phyloP scores from a whole-genome alignment of 2,329 filamentous ascomycete species.

The Cyanodermella asteris region DNA sequence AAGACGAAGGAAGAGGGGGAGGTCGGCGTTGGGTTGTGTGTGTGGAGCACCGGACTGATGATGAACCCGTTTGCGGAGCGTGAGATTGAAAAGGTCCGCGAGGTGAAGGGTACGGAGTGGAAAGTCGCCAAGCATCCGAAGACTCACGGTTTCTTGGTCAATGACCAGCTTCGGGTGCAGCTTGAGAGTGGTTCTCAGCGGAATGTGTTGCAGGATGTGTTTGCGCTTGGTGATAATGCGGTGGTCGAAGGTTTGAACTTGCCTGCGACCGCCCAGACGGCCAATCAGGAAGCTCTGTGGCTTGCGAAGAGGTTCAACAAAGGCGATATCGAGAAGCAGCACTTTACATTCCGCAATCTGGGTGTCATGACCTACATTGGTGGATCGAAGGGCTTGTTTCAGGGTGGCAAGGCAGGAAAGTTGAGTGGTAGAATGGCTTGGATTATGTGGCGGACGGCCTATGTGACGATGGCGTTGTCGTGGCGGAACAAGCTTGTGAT shows the following conservation, averaged over 20 bases:
- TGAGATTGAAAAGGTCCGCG: conserved; percentile 15
- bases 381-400: conserved; percentile 47
- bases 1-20: conserved; percentile 35
- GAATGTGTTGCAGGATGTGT: conserved; percentile 58
- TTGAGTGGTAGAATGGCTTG: conserved; percentile 4
- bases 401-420: conserved; percentile 11
- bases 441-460: conserved; percentile 7
- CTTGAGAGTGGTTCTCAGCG: conserved; percentile 30
- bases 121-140: conserved; percentile 26
- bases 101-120: conserved; percentile 18
- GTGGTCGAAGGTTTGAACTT: conserved; percentile 93
- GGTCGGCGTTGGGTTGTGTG: conserved; percentile 35
- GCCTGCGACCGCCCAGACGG: conserved; percentile 85
- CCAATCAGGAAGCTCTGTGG: conserved; percentile 87
- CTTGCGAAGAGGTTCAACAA: conserved; percentile 86
- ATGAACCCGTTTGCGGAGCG: conserved; percentile 31
- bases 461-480: conserved; percentile 5
- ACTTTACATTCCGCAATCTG: conserved; percentile 81
- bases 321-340: conserved; percentile 76
- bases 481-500: conserved; percentile 7
- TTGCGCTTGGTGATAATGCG: conserved; percentile 84
- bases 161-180: conserved; percentile 33
- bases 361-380: conserved; percentile 86
- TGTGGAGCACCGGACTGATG: conserved; percentile 37
- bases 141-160: conserved; percentile 29